A percentile compares a stretch with the other conserved stretches of the same genome.
Evolutionary conservation across 805 yeast genomes (phyloP).

Genomic region (Yarrowia sp.): DNA sequence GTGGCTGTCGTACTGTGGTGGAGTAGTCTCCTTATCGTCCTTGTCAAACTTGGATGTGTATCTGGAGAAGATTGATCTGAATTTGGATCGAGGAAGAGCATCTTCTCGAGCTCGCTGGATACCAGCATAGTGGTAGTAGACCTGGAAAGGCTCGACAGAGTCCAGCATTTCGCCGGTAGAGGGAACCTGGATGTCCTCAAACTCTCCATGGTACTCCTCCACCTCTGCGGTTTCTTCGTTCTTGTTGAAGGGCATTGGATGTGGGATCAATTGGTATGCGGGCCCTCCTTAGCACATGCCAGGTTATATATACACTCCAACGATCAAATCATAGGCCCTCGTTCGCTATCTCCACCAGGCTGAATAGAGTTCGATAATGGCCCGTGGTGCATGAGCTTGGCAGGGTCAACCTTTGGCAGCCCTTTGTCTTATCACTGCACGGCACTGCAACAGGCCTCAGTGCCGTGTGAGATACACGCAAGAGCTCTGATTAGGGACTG

Average conservation of each 20-base stretch:
- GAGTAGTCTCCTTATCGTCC: too few species aligned
- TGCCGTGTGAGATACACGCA: neutral
- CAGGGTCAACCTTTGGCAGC: conserved; percentile 9
- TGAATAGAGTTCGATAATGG: neutral
- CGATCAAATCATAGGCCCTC: neutral
- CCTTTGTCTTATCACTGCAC: conserved; percentile 1
- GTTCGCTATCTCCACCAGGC: neutral
- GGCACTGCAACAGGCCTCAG: neutral
- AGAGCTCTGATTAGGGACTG: neutral
- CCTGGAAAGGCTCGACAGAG: neutral
- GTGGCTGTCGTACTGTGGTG: neutral
- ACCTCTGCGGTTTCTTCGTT: neutral
- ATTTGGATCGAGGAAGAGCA: neutral
- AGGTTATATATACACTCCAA: neutral
- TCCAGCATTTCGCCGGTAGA: neutral
- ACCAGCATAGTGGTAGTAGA: conserved; percentile 2
- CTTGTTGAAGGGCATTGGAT: neutral
- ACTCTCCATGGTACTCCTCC: neutral
- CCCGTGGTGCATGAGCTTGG: conserved; percentile 6
- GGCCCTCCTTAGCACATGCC: neutral
- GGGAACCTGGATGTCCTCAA: neutral
- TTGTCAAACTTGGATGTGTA: neutral
- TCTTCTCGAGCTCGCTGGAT: conserved; percentile 20
- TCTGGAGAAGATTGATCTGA: neutral
- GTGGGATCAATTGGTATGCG: neutral